phyloP scores from a whole-genome alignment of 2,329 filamentous ascomycete species.

The Tolypocladium pustulatum region DNA sequence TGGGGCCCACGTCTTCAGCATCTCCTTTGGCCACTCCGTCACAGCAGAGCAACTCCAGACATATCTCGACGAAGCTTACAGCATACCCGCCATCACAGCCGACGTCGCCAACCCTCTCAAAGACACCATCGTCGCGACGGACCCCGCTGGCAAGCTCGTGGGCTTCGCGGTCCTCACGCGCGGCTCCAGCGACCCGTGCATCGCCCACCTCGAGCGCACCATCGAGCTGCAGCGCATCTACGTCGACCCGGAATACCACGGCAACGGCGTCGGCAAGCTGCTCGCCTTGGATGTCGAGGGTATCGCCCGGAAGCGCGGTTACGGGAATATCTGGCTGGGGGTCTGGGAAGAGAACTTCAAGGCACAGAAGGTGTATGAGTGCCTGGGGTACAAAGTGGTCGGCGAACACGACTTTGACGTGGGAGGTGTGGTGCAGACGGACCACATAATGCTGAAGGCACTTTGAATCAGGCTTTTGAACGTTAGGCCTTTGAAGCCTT shows the following conservation, averaged over 20 bases:
- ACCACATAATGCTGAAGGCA: conserved; percentile 28
- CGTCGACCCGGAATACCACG: conserved; percentile 22
- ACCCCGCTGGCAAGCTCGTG: conserved; percentile 12
- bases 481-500: not conserved
- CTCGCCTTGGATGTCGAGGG: conserved; percentile 18
- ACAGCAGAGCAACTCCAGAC: conserved; percentile 22
- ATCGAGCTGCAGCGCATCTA: conserved; percentile 35
- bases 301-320: conserved; percentile 24
- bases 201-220: conserved; percentile 15
- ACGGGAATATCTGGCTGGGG: conserved; percentile 31
- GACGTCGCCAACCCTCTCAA: conserved; percentile 14
- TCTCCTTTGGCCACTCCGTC: conserved; percentile 31
- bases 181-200: conserved; percentile 25
- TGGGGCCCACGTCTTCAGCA: conserved; percentile 23
- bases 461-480: not conserved
- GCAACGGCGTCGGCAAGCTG: conserved; percentile 24
- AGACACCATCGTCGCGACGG: conserved; percentile 14
- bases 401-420: conserved; percentile 31
- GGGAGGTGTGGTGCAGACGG: conserved; percentile 29
- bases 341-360: conserved; percentile 35
- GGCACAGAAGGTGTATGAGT: conserved; percentile 27
- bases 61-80: conserved; percentile 28
- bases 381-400: conserved; percentile 26
- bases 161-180: conserved; percentile 31
- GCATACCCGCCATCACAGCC: conserved; percentile 16